phyloP scores from a whole-genome alignment of 768 basidiomycete species.

The Pleurotus cornucopiae region DNA sequence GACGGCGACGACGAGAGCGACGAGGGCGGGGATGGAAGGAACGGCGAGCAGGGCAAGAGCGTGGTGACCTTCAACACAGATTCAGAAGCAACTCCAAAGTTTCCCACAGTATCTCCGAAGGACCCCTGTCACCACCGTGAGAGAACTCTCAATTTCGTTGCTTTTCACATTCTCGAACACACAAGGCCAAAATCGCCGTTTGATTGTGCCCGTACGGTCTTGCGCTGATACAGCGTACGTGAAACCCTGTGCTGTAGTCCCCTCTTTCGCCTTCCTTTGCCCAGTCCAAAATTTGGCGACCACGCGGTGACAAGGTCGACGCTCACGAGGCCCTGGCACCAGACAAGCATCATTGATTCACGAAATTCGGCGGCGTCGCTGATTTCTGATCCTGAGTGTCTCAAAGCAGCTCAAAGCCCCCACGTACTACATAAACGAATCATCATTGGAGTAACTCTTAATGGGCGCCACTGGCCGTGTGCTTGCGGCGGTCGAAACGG shows the following conservation, averaged over 20 bases:
- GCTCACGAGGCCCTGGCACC: background rate
- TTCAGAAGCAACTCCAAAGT: background rate
- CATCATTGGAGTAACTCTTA: no score
- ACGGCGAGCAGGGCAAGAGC: conserved; percentile 19
- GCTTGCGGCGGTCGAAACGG: no score
- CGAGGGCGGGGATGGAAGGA: conserved; percentile 14
- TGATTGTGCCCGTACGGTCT: no score
- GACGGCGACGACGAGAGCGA: conserved; percentile 15
- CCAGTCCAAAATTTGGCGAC: background rate
- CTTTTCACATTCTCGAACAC: background rate
- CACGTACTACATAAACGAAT: no score
- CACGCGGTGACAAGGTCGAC: background rate
- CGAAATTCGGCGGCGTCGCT: no score
- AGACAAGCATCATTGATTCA: no score
- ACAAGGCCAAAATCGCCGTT: no score
- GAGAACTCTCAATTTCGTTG: background rate
- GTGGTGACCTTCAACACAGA: conserved; percentile 12
- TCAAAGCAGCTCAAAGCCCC: no score
- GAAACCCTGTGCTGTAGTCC: background rate
- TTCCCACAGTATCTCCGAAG: background rate
- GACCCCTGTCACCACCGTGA: conserved; percentile 2
- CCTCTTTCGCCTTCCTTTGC: background rate
- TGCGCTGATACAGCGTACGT: background rate
- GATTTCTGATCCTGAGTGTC: no score
- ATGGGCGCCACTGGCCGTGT: no score